phyloP scores from a whole-genome alignment of 805 yeast genomes.

The Metschnikowia peoriensis region DNA sequence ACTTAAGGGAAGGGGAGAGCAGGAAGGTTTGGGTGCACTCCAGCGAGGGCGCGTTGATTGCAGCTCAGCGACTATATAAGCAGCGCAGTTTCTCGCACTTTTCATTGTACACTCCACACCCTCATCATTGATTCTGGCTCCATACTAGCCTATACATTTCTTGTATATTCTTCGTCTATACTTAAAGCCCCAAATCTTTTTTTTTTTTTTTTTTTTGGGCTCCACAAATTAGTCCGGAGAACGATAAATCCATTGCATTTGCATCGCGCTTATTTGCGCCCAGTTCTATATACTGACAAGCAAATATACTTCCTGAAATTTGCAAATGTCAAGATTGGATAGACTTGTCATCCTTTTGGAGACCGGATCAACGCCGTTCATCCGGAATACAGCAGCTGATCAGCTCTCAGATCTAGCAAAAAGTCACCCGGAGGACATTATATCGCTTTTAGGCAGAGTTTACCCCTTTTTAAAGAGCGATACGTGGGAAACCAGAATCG shows the following conservation, averaged over 20 bases:
- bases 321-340: conserved; percentile 49
- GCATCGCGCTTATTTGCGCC: not conserved
- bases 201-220: no score
- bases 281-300: not conserved
- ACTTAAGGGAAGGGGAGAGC: not conserved
- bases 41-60: conserved; percentile 9
- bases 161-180: not conserved
- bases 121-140: conserved; percentile 5
- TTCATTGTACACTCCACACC: conserved; percentile 14
- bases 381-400: conserved; percentile 94
- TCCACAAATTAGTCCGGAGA: no score
- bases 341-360: conserved; percentile 66
- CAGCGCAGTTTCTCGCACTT: conserved; percentile 13
- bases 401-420: conserved; percentile 92
- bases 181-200: not conserved
- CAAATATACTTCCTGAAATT: not conserved
- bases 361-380: conserved; percentile 92
- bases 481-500: conserved; percentile 94
- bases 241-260: no score
- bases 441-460: conserved; percentile 79
- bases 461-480: conserved; percentile 80
- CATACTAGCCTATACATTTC: conserved; percentile 1
- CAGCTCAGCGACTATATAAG: conserved; percentile 13
- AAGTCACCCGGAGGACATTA: conserved; percentile 90
- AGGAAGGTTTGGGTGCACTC: conserved; percentile 13